Conservation (phyloP, 768 basidiomycete species). For the Auricularia sp. region DNA sequence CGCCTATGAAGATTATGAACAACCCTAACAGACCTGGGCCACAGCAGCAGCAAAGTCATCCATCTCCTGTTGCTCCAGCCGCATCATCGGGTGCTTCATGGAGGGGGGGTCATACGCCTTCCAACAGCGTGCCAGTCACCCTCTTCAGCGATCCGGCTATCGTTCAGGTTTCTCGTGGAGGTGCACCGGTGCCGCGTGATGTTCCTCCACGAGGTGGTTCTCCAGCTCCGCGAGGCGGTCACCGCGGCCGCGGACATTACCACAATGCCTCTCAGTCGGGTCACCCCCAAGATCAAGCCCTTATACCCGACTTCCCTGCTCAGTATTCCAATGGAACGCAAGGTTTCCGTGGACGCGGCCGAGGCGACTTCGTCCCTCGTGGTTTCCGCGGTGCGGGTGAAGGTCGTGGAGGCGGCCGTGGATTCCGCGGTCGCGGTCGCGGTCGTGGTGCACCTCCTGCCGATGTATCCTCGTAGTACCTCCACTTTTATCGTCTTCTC, state of each 20-base stretch:
- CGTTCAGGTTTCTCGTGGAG: background rate
- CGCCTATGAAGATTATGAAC: slow-evolving; percentile 59
- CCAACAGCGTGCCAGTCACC: background rate
- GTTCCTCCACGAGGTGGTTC: slow-evolving; percentile 8
- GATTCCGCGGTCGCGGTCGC: slow-evolving; percentile 31
- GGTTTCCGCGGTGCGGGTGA: slow-evolving; percentile 11
- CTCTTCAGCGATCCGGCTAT: background rate
- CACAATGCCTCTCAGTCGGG: slow-evolving; percentile 4
- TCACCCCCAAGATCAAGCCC: too few relatives aligned
- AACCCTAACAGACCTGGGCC: slow-evolving; percentile 46
- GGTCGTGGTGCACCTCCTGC: slow-evolving; percentile 12
- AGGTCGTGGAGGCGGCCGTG: slow-evolving; percentile 21
- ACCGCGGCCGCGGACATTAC: slow-evolving; percentile 22
- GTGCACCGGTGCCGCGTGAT: slow-evolving; percentile 18
- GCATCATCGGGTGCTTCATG: background rate
- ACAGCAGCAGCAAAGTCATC: background rate
- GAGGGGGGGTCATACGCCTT: background rate
- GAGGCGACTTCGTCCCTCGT: background rate
- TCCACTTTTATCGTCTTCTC: background rate
- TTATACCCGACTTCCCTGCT: too few relatives aligned
- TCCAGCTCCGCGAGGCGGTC: slow-evolving; percentile 5
- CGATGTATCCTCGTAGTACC: background rate
- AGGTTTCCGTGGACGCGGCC: background rate
- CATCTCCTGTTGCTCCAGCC: background rate
- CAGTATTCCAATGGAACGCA: too few relatives aligned